phyloP scores from a whole-genome alignment of 257 asterid species.

The Capsicum baccatum region DNA sequence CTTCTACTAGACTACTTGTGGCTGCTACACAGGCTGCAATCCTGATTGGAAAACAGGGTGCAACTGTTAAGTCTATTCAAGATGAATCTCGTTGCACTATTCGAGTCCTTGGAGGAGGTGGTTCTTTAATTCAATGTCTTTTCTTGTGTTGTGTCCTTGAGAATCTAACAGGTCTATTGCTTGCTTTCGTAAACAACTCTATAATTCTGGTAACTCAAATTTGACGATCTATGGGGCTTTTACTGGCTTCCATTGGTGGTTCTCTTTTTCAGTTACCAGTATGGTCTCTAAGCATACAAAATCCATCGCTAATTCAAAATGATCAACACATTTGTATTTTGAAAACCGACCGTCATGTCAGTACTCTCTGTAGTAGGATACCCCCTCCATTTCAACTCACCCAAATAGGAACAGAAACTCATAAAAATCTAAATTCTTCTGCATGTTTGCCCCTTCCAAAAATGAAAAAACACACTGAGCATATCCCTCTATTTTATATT shows the following conservation, averaged over 20 bases:
- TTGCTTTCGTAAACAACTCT: neutral
- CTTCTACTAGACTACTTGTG: slow-evolving; percentile 79
- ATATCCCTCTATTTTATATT: slow-evolving; percentile 2
- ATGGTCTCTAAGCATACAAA: neutral
- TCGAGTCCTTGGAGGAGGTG: slow-evolving; percentile 90
- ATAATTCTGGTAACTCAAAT: slow-evolving; percentile 7
- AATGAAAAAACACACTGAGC: neutral
- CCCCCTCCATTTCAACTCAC: neutral
- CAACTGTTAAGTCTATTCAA: slow-evolving; percentile 85
- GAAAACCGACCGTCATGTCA: neutral
- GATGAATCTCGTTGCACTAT: slow-evolving; percentile 78
- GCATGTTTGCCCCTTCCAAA: neutral
- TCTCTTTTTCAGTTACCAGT: slow-evolving; percentile 15
- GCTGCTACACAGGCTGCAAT: slow-evolving; percentile 94
- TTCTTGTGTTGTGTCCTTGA: slow-evolving; percentile 22
- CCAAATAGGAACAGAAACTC: neutral
- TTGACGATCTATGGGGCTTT: neutral
- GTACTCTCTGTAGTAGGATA: slow-evolving; percentile 12
- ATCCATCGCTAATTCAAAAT: neutral
- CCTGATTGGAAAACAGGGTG: slow-evolving; percentile 95
- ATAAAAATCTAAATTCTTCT: neutral
- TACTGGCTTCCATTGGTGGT: neutral
- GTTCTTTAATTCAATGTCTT: neutral
- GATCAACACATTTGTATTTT: neutral
- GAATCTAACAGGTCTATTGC: neutral